Evolutionary conservation across 2,329 filamentous ascomycete species (phyloP), one percentile per base, ranked within the genome.

Genomic region (Emergomyces pasteurianus): DNA sequence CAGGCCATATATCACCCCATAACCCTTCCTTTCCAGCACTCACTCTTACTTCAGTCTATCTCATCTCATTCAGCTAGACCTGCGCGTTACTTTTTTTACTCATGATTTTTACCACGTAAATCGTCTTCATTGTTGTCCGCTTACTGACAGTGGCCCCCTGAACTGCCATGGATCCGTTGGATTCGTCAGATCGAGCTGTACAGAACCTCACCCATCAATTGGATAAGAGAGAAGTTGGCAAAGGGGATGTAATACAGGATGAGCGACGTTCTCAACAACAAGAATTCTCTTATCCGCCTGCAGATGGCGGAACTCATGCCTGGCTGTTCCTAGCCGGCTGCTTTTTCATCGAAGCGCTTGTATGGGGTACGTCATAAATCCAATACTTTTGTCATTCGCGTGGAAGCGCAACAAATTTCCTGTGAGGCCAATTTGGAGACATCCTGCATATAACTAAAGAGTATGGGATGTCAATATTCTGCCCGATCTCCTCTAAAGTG

Each of bases 281-380:
- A 23, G n/a, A 62, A 50, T 60, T 62, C 26, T 62, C 67, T 52
- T 65, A 74, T 10, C 73, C 73, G n/a, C 70, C 67, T 18, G 67
- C 68, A 10, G 74, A 77, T 60, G 65, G 70, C 31, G 76, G 76
- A 9, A 71, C 70, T 65, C 65, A 72, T 57, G 77, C 76, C 18
- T 78, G 73, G 71, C 64, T 81, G 8, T 80, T 81, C 63, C 70
- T 83, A 2, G 72, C 74, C 8, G 79, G 77, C 0, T 79, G 77
- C 55, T 83, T 81, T 65, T 68, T 79, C 36, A 73, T 83, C 49
- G 81, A 84, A 67, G 78, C 76, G 23, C 68, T 83, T 3, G 75
- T 83, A 54, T 84, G 81, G 80, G 81, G 79, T 79, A 70, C 54
- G 70, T 65, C 53, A 40, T 53, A 8, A 3, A 9, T 28, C 16